Evolutionary conservation across 352 stramenopile species (phyloP).

Genomic region (Halophytophthora polymorphica): DNA sequence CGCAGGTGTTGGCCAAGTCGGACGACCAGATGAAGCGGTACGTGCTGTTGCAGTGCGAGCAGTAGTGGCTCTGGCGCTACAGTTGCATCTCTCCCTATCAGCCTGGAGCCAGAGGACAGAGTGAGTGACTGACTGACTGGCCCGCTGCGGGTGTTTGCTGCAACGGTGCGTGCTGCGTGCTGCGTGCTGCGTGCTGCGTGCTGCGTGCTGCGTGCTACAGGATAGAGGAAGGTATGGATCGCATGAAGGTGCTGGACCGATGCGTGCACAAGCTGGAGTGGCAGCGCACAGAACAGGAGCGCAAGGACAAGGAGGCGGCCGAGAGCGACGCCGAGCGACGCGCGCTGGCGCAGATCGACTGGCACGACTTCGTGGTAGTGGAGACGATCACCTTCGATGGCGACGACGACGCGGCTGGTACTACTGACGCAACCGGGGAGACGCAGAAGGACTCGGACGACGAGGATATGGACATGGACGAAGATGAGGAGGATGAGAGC

Average conservation of each 20-base stretch:
- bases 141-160: constrained; percentile 2
- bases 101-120: too few species aligned
- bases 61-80: background rate
- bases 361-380: constrained; percentile 99
- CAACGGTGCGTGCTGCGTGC: too few species aligned
- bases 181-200: too few species aligned
- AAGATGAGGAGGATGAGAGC: constrained; percentile 56
- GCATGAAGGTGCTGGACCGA: constrained; percentile 84
- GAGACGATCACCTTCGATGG: constrained; percentile 97
- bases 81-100: too few species aligned
- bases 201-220: too few species aligned
- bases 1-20: constrained; percentile 77
- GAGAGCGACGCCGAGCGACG: constrained; percentile 74
- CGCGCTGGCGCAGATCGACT: constrained; percentile 92
- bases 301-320: constrained; percentile 63
- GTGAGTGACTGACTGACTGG: constrained; percentile 1
- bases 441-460: constrained; percentile 64
- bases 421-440: constrained; percentile 18
- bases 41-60: constrained; percentile 1
- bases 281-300: constrained; percentile 70
- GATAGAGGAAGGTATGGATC: constrained; percentile 70
- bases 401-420: constrained; percentile 67
- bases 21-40: constrained; percentile 66
- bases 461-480: constrained; percentile 89
- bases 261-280: constrained; percentile 85